A percentile compares a stretch with the other conserved stretches of the same genome.
Evolutionary conservation across 257 asterid species (phyloP).

Genomic region (Nicotiana obtusifolia): DNA sequence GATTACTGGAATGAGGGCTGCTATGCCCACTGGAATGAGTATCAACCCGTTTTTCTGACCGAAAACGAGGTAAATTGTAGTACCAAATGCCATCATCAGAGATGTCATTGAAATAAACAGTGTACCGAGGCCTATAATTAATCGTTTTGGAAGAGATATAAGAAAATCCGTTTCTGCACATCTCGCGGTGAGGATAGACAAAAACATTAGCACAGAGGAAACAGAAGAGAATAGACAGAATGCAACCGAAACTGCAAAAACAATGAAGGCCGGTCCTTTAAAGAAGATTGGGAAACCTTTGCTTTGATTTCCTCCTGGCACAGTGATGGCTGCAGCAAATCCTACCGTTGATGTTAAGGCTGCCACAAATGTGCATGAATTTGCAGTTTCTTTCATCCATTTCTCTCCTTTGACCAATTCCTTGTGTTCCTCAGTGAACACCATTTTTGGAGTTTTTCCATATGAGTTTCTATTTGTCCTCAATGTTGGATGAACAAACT

Average conservation of each 20-base stretch:
- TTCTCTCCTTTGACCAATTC: slow-evolving; percentile 13
- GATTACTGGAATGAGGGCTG: slow-evolving; percentile 15
- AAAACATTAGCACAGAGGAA: slow-evolving; percentile 20
- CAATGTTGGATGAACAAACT: slow-evolving; percentile 23
- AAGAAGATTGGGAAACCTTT: slow-evolving; percentile 15
- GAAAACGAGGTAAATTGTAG: slow-evolving; percentile 22
- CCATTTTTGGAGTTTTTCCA: slow-evolving; percentile 22
- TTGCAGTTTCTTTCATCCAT: slow-evolving; percentile 23
- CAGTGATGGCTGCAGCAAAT: slow-evolving; percentile 22
- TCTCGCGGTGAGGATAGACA: slow-evolving; percentile 25
- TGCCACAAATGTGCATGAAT: slow-evolving; percentile 16
- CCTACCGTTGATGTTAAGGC: slow-evolving; percentile 16
- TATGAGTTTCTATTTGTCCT: slow-evolving; percentile 17
- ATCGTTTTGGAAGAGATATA: slow-evolving; percentile 17
- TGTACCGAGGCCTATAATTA: slow-evolving; percentile 18
- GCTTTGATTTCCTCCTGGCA: slow-evolving; percentile 14
- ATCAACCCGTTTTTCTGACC: slow-evolving; percentile 5
- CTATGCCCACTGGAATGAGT: slow-evolving; percentile 11
- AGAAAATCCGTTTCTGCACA: slow-evolving; percentile 24
- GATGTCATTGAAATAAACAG: slow-evolving; percentile 20
- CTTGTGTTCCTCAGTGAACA: slow-evolving; percentile 17
- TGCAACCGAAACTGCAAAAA: slow-evolving; percentile 3
- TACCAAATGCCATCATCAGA: slow-evolving; percentile 27
- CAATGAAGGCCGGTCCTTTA: background rate
- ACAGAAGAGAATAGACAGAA: slow-evolving; percentile 19